Conservation (phyloP, 805 yeast species). For the Schwanniomyces yamadae region DNA sequence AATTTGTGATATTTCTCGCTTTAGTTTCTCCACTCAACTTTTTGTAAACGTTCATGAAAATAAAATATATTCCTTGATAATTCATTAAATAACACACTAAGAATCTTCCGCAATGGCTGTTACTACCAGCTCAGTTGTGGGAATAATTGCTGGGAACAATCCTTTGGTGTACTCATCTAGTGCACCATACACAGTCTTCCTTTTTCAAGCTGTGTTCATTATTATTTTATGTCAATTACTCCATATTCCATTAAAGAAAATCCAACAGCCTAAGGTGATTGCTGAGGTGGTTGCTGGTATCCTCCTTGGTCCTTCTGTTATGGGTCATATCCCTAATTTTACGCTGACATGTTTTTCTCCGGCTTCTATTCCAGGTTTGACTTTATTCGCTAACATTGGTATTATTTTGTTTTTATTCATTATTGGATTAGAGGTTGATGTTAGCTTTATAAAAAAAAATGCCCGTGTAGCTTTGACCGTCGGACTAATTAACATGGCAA, state of each 20-base stretch:
- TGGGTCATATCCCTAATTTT: constrained; percentile 71
- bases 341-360: constrained; percentile 63
- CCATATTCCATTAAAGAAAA: constrained; percentile 56
- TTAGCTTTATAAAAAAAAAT: constrained; percentile 60
- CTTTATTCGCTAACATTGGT: constrained; percentile 71
- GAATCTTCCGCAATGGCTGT: constrained; percentile 30
- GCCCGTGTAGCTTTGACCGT: constrained; percentile 61
- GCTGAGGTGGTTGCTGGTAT: constrained; percentile 82
- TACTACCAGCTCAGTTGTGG: constrained; percentile 48
- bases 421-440: constrained; percentile 78
- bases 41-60: too few relatives aligned
- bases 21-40: too few relatives aligned
- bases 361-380: constrained; percentile 60
- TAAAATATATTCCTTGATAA: too few relatives aligned
- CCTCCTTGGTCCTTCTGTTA: constrained; percentile 69
- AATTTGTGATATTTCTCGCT: too few relatives aligned
- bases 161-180: constrained; percentile 60
- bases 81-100: too few relatives aligned
- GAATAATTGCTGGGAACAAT: constrained; percentile 69
- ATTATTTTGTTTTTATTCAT: constrained; percentile 72
- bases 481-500: constrained; percentile 68
- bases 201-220: constrained; percentile 67
- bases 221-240: constrained; percentile 57
- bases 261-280: constrained; percentile 77
- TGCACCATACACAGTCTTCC: constrained; percentile 65